Base-by-base conservation (phyloP, 176 grass and related monocot genomes). In the Avena atlantica region DNA sequence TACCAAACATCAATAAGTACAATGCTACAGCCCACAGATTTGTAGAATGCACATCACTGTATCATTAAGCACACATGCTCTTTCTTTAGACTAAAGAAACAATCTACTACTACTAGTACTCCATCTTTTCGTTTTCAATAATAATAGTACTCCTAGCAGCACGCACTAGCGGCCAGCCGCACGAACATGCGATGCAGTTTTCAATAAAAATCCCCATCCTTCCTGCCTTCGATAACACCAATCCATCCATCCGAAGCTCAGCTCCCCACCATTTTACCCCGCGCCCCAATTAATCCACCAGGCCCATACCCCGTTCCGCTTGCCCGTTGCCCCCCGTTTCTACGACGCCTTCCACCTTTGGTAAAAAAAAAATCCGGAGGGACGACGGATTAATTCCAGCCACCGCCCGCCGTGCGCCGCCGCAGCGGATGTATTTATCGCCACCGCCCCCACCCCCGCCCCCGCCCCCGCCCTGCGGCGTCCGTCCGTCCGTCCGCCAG, bases 181-280 rank as follows among this genome's bases (percentile, higher is more conserved):
- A 91, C 85, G 85, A 91, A 87, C 85, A 87, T 87, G 89, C 58
- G 68, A 64, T 51, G 8, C 81, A 24, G 76, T 91, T 88, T 59
- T 88, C 85, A 61, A 84, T 91, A 80, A 80, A 87, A 91, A 87
- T 91, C 51, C 85, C 69, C 85, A 69, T 91, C 76, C 57, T 4
- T 74, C 13, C 31, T 0, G 50, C 44, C 76, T 42, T 25, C 23
- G 65, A 34, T 73, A 40, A 60, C 88, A 40, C 78, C 82, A 17
- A 17, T 14, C 66, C 37, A 7, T 40, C 70, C 0, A 44, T 19
- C 50, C 27, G 59, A 82, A 90, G 72, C 73, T 44, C 69, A 1
- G 10, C 82, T 80, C 45, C 70, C 65, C 31, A 34, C 27, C 4
- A 37, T 9, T 62, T 27, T 4, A 23, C 4, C 67, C 13, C 58